A percentile compares a stretch with the other conserved stretches of the same genome.
These are phyloP conservation scores for Lodderomyces parapsilosis DNA, from an alignment of 1,139 yeast genomes.

Conservation along the genomic window DNA sequence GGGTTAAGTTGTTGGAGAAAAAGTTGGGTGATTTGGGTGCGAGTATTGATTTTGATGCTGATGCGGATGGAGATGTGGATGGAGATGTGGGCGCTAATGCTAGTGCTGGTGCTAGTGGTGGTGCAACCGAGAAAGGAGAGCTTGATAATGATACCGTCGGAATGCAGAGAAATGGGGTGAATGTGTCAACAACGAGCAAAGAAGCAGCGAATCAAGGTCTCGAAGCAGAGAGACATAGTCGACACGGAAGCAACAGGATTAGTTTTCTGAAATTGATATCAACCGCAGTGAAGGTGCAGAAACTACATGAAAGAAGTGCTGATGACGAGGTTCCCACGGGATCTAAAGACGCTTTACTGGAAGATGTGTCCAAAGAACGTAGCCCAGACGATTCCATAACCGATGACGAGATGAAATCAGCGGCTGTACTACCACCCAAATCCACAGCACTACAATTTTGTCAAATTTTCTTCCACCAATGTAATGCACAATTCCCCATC, in stretches of 20 bases:
- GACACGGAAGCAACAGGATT: slow-evolving; percentile 20
- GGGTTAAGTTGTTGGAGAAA: slow-evolving; percentile 55
- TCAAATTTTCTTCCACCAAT: slow-evolving; percentile 70
- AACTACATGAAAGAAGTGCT: slow-evolving; percentile 18
- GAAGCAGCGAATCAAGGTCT: not conserved
- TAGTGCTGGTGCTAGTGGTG: not conserved
- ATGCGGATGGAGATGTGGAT: not conserved
- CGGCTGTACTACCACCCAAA: slow-evolving; percentile 68
- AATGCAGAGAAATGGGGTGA: slow-evolving; percentile 1
- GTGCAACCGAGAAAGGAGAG: not conserved
- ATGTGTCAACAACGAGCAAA: not conserved
- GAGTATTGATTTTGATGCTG: slow-evolving; percentile 18
- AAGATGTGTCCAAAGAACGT: no score
- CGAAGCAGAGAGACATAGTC: not conserved
- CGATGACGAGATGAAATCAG: slow-evolving; percentile 18
- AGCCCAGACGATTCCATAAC: not conserved
- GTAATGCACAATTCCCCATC: slow-evolving; percentile 79
- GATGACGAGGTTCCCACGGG: not conserved
- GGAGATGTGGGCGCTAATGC: not conserved
- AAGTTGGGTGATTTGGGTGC: slow-evolving; percentile 34
- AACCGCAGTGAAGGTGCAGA: slow-evolving; percentile 68
- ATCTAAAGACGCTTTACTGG: slow-evolving; percentile 13
- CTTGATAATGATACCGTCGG: not conserved
- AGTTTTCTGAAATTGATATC: slow-evolving; percentile 75
- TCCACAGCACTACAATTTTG: slow-evolving; percentile 65